Percentiles rank a stretch among this genome's conserved stretches.
These are phyloP conservation scores for Neoascochyta sp. DNA, from an alignment of 2,329 filamentous ascomycete genomes.

Conservation along the genomic window DNA sequence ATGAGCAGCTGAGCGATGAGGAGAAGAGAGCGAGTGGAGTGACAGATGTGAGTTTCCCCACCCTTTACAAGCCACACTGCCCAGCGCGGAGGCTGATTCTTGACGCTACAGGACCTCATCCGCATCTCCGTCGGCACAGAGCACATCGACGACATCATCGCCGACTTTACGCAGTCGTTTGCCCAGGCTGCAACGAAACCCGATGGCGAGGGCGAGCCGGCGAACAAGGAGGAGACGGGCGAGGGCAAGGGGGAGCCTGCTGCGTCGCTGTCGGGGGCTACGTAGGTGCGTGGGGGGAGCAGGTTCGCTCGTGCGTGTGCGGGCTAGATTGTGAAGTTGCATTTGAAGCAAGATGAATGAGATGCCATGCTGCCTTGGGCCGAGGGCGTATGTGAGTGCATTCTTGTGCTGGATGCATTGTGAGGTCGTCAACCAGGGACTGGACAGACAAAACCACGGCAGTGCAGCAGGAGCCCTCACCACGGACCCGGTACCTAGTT, in stretches of 20 bases:
- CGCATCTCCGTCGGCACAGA: constrained; percentile 94
- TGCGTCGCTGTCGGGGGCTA: constrained; percentile 30
- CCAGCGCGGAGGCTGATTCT: too few species aligned
- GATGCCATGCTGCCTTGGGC: too few species aligned
- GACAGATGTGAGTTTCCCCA: constrained; percentile 58
- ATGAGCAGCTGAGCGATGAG: constrained; percentile 82
- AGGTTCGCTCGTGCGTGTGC: too few species aligned
- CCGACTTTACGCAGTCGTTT: constrained; percentile 91
- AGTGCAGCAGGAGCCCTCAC: too few species aligned
- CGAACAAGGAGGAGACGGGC: constrained; percentile 33
- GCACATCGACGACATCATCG: constrained; percentile 96
- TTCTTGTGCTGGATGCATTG: too few species aligned
- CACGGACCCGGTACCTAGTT: too few species aligned
- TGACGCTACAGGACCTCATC: constrained; percentile 75
- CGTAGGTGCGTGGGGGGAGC: constrained; percentile 16
- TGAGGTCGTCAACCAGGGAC: too few species aligned
- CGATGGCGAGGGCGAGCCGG: constrained; percentile 29
- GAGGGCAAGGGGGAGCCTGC: constrained; percentile 21
- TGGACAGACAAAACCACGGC: too few species aligned
- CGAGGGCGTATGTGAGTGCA: too few species aligned
- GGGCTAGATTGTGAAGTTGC: too few species aligned
- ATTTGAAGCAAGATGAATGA: too few species aligned
- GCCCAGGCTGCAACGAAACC: constrained; percentile 52
- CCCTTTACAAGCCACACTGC: too few species aligned
- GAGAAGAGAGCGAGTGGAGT: constrained; percentile 80